Evolutionary conservation across 148 eudicot genomes (phyloP), one percentile per base, ranked within the genome.

Genomic region (Vaccinium vitisidaea): DNA sequence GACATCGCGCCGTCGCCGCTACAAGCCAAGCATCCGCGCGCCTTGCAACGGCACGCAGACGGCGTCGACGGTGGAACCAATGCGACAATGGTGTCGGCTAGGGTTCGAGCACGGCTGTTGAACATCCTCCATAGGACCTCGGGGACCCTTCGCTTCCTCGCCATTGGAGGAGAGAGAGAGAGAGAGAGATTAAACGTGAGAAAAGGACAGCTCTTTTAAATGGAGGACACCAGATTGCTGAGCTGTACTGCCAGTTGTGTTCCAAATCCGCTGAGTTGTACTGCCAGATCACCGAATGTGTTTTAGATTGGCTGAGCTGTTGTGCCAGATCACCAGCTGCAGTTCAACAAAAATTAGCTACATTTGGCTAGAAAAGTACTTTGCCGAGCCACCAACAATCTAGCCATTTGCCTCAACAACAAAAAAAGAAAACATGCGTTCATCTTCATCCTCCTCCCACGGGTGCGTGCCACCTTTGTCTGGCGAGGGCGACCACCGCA

Each of bases 61-160:
- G 82, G 80, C n/a, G 67, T 54, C 1, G 89, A 49, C 16, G 58
- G 81, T 3, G 93, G 94, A 61, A 91, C 84, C 30, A 92, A 49
- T 0, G 94, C 88, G 21, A 91, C 16, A 15, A 95, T 90, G 5
- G 98, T 90, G 54, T 89, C 86, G 19, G 89, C 87, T 0, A 95
- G 90, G 0, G 94, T 75, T 9, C 87, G 92, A 15, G 96, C 93
- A 27, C 84, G 86, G 85, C 87, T 36, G 39, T 58, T 50, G 87
- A 83, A 95, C 46, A 88, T 30, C 58, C 84, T 86, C 95, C 95
- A 93, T 77, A 94, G 85, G 43, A 94, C 92, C 81, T 84, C 87
- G 14, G 98, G 94, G 6, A 92, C 93, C 83, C 91, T 78, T 65
- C 84, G 83, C 80, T 84, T 89, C 83, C 75, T 88, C 86, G 83